Evolutionary conservation across 805 yeast species (phyloP), one percentile per base, ranked within the genome.

Genomic region (Cyberlindnera suaveolens): DNA sequence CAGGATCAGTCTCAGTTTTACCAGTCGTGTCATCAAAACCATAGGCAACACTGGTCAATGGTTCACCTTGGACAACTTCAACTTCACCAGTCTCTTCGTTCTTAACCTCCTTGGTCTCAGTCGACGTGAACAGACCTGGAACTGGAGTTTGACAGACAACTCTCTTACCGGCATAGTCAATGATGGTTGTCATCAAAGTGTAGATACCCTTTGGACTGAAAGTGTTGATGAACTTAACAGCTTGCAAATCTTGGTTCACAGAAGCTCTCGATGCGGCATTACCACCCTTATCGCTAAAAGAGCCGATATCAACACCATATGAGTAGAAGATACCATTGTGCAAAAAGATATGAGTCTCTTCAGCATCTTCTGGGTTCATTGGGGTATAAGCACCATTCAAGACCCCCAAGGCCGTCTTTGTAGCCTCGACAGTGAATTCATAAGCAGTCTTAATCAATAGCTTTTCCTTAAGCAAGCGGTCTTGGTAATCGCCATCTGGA

Each of bases 61-160:
- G 44, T 29, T 51, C 54, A 34, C 56, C 63, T 23, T 61, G 67
- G 31, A 63, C 54, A 15, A 60, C 62, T 39, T 67, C 73, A 3
- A 47, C 38, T 32, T 63, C 65, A 23, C 66, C 69, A 26, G 68
- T 66, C 32, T 65, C 74, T 34, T 63, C 68, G 38, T 71, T 71
- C 33, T 64, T 67, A 37, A 58, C 60, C 26, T 57, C 57, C 33
- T 58, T 62, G 17, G 68, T 61, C 43, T 74, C 72, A 56, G 66
- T 54, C 10, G 67, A 65, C 9, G 63, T 53, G 44, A 68, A 66
- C 33, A 71, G 60, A 46, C 98, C 98, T 14, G 99, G 99, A 36
- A 91, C 95, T 11, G 96, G 96, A 13, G 96, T 86, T 68, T 91
- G 98, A 62, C 95, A 87, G 32, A 91, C 74, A 31, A 91, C 71